Conservation (phyloP, 495 filamentous ascomycete genomes). For the Tuber magnatum region DNA sequence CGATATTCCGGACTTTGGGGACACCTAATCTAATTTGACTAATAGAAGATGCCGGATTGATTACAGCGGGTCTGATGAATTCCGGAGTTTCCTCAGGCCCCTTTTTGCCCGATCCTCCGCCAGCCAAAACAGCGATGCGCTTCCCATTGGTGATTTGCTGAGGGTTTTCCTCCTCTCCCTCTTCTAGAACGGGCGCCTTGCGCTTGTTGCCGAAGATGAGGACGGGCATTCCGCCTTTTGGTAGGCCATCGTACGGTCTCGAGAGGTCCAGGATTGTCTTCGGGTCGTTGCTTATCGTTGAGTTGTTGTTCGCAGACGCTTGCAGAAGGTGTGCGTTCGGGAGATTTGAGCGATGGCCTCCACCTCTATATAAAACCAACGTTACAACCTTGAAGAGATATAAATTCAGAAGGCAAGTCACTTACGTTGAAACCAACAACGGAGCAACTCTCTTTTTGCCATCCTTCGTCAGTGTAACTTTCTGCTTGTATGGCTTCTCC, state of each 20-base stretch:
- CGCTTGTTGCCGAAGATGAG: slow-evolving; percentile 90
- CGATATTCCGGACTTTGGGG: slow-evolving; percentile 74
- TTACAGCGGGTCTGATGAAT: slow-evolving; percentile 77
- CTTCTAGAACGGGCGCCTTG: slow-evolving; percentile 64
- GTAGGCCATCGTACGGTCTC: slow-evolving; percentile 88
- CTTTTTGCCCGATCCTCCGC: slow-evolving; percentile 56
- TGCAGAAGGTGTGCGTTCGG: slow-evolving; percentile 41
- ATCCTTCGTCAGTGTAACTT: slow-evolving; percentile 91
- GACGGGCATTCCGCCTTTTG: slow-evolving; percentile 76
- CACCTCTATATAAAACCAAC: slow-evolving; percentile 25
- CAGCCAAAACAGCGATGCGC: slow-evolving; percentile 41
- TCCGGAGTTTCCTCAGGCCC: slow-evolving; percentile 70
- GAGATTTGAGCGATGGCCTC: slow-evolving; percentile 39
- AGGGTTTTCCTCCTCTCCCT: slow-evolving; percentile 57
- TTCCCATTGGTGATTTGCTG: slow-evolving; percentile 60
- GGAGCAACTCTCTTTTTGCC: slow-evolving; percentile 94
- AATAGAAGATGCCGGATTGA: slow-evolving; percentile 68
- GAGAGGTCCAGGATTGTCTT: slow-evolving; percentile 84
- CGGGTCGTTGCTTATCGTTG: slow-evolving; percentile 60
- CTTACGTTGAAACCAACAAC: slow-evolving; percentile 71
- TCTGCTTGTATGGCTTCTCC: slow-evolving; percentile 57
- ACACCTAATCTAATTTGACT: slow-evolving; percentile 86
- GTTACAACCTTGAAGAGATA: not conserved
- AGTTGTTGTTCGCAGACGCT: slow-evolving; percentile 52
- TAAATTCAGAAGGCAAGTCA: slow-evolving; percentile 6